These are phyloP conservation scores for Pseudocercospora cruenta DNA, from an alignment of 2,329 filamentous ascomycete genomes.

Conservation along the genomic window DNA sequence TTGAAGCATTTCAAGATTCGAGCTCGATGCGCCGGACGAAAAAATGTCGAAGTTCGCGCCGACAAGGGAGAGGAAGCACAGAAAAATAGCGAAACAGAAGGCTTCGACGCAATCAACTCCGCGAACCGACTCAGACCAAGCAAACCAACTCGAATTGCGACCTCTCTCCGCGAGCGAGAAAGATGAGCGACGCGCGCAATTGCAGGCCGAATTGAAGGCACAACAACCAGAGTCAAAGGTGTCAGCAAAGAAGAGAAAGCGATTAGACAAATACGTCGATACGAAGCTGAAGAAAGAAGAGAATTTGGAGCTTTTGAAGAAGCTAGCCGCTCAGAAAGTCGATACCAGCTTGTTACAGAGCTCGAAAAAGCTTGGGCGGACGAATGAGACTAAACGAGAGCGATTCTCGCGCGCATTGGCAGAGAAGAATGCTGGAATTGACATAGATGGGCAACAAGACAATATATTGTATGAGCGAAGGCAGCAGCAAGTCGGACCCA, in stretches of 20 bases:
- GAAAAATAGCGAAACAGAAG: slow-evolving; percentile 66
- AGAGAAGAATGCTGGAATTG: slow-evolving; percentile 66
- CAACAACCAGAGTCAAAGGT: slow-evolving; percentile 60
- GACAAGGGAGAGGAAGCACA: slow-evolving; percentile 60
- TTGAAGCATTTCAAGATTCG: neutral
- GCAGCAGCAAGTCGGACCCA: neutral
- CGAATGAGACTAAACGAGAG: slow-evolving; percentile 71
- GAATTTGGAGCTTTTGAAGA: slow-evolving; percentile 79
- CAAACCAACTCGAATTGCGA: slow-evolving; percentile 56
- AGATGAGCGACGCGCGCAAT: slow-evolving; percentile 55
- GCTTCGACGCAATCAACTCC: slow-evolving; percentile 3
- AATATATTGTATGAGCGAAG: slow-evolving; percentile 57
- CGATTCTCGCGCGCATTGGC: slow-evolving; percentile 65
- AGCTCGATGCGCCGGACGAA: too few species aligned
- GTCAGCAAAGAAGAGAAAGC: slow-evolving; percentile 67
- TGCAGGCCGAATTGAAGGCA: slow-evolving; percentile 59
- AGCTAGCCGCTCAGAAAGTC: slow-evolving; percentile 75
- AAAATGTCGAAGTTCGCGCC: slow-evolving; percentile 52
- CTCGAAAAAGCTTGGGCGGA: slow-evolving; percentile 74
- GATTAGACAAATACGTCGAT: slow-evolving; percentile 74
- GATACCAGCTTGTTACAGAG: slow-evolving; percentile 82
- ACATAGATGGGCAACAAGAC: slow-evolving; percentile 56
- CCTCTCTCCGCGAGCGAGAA: slow-evolving; percentile 57
- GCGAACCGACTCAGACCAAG: slow-evolving; percentile 44
- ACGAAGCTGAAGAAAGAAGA: slow-evolving; percentile 95